Evolutionary conservation across 495 filamentous ascomycete genomes (phyloP).

Genomic region (Trichocladium antarcticum): DNA sequence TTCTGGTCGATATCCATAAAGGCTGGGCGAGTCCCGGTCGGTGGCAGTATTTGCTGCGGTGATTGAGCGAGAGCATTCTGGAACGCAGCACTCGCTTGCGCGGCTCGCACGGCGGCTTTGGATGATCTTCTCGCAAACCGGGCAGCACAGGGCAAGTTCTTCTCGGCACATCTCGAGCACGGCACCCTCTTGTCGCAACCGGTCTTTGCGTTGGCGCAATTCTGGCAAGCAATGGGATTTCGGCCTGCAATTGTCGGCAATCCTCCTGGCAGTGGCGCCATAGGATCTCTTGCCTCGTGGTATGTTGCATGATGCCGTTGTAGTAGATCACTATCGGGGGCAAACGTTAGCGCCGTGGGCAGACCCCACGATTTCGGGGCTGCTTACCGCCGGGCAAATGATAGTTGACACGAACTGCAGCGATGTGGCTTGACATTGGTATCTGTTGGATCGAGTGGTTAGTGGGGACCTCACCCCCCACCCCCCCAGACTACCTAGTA

Average conservation of each 20-base stretch:
- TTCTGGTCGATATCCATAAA: slow-evolving; percentile 33
- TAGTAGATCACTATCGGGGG: slow-evolving; percentile 42
- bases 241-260: slow-evolving; percentile 28
- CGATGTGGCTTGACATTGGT: slow-evolving; percentile 55
- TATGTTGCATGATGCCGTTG: slow-evolving; percentile 46
- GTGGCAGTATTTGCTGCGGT: slow-evolving; percentile 16
- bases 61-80: slow-evolving; percentile 10
- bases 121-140: slow-evolving; percentile 46
- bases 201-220: slow-evolving; percentile 52
- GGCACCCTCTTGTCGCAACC: slow-evolving; percentile 58
- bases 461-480: too few relatives aligned
- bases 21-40: slow-evolving; percentile 21
- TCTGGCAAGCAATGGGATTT: slow-evolving; percentile 46
- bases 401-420: slow-evolving; percentile 48
- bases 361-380: neutral
- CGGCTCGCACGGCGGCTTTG: slow-evolving; percentile 36
- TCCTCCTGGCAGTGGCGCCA: slow-evolving; percentile 31
- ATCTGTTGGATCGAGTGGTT: slow-evolving; percentile 32
- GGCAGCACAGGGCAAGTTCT: slow-evolving; percentile 45
- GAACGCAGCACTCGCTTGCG: slow-evolving; percentile 24
- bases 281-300: slow-evolving; percentile 35
- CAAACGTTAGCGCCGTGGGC: neutral
- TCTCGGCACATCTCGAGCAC: slow-evolving; percentile 46
- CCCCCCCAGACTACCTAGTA: too few relatives aligned
- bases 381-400: slow-evolving; percentile 49